phyloP scores from a whole-genome alignment of 2,329 filamentous ascomycete genomes.

The Fusarium chuoi region DNA sequence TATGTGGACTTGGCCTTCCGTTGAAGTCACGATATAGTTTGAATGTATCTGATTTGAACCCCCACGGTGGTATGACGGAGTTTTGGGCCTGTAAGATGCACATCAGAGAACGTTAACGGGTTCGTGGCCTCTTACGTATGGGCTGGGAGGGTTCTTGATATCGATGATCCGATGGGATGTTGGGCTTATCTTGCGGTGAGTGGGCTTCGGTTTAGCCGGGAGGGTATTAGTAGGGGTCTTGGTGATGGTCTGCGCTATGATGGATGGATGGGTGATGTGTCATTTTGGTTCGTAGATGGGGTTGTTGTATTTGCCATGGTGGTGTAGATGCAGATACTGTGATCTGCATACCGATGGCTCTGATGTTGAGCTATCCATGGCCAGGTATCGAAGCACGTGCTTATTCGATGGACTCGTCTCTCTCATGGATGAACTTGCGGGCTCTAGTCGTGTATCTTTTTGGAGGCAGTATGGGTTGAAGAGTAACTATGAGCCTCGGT shows the following conservation, averaged over 20 bases:
- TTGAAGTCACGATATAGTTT: neutral
- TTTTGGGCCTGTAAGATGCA: neutral
- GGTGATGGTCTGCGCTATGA: neutral
- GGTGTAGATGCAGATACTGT: conserved; percentile 4
- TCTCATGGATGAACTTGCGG: neutral
- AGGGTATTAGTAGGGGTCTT: neutral
- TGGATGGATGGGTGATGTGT: neutral
- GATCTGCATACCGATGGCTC: neutral
- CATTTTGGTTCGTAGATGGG: neutral
- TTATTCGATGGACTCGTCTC: too few relatives aligned
- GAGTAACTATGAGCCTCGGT: too few relatives aligned
- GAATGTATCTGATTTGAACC: neutral
- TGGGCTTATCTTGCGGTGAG: conserved; percentile 29
- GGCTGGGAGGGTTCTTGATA: neutral
- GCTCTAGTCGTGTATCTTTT: neutral
- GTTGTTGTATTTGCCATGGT: conserved; percentile 10
- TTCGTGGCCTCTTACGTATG: conserved; percentile 6
- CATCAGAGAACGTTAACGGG: neutral
- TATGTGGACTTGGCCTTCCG: conserved; percentile 29
- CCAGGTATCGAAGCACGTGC: neutral
- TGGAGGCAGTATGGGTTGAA: too few relatives aligned
- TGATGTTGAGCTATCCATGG: neutral
- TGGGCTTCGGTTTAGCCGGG: conserved; percentile 6
- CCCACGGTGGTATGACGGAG: conserved; percentile 8
- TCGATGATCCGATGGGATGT: conserved; percentile 21